Percentiles rank a stretch among this genome's conserved stretches.
phyloP scores from a whole-genome alignment of 805 yeast genomes.

The Lipomyces japonicus region DNA sequence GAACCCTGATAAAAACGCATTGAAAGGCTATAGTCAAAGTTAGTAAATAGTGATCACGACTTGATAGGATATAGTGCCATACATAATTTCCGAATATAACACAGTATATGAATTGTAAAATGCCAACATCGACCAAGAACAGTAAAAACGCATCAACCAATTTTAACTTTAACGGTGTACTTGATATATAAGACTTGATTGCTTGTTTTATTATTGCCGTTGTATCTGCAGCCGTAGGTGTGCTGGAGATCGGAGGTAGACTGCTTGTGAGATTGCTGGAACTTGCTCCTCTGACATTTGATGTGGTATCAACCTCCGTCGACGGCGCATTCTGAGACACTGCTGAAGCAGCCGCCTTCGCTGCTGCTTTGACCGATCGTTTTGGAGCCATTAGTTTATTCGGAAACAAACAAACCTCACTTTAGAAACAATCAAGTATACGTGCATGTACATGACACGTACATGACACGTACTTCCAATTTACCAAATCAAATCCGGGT shows the following conservation, averaged over 20 bases:
- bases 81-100: constrained; percentile 70
- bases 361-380: neutral
- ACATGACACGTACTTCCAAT: too few species aligned
- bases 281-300: neutral
- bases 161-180: constrained; percentile 37
- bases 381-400: constrained; percentile 4
- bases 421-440: too few species aligned
- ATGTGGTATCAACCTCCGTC: neutral
- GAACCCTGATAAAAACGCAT: constrained; percentile 93
- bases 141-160: constrained; percentile 74
- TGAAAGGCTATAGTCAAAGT: constrained; percentile 60
- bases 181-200: constrained; percentile 10
- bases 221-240: constrained; percentile 16
- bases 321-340: neutral
- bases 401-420: neutral
- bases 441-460: too few species aligned
- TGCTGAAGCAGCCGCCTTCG: neutral
- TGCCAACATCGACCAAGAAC: constrained; percentile 70
- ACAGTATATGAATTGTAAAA: constrained; percentile 74
- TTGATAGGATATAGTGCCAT: constrained; percentile 5
- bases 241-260: neutral
- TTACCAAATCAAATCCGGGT: too few species aligned
- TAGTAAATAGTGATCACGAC: neutral
- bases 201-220: constrained; percentile 12
- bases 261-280: neutral